Base-by-base conservation (phyloP, 495 filamentous ascomycete species). In the Talaromyces thailandensis region DNA sequence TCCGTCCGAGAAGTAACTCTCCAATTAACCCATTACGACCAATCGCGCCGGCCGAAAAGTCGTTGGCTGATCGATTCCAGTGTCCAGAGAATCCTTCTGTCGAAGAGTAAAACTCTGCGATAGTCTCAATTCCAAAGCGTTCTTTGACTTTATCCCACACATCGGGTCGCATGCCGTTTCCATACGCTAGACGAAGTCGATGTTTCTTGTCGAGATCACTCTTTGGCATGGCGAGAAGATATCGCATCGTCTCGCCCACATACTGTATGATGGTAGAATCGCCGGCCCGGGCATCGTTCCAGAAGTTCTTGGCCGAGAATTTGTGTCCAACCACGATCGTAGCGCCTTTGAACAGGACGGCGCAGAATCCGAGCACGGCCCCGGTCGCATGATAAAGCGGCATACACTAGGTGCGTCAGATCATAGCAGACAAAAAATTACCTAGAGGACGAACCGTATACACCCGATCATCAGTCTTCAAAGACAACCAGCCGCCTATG, bases 371-470 rank as follows among this genome's bases (percentile, higher is more conserved):
- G 16, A 97, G 79, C 11, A 96, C 59, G 24, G 84, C 73, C 21
- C 90, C 94, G 1, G 93, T 90, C 51, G 88, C 85, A 73, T 98
- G 94, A 68, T 98, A 98, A 16, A 98, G 82, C 0, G 94, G 94
- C 92, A 98, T 97, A 63, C 86, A 90, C 85, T 90, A n/a, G 14
- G 23, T 21, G 40, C 11, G 28, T 69, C 29, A 67, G 59, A 25
- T 29, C 24, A 8, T 23, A 37, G 6, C 14, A 23, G 25, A 12
- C 40, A 7, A 64, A 60, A 63, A 5, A n/a, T n/a, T 16, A 37
- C 18, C 32, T 28, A 29, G 6, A 8, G 35, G 29, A 9, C 76
- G 66, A 79, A 89, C 88, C 51, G 93, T 96, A 74, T 94, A 97
- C 68, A 92, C 86, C 24, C 88, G 80, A 66, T 97, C 93, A 12